phyloP scores from a whole-genome alignment of 352 stramenopile genomes.

The Thraustotheca clavata region DNA sequence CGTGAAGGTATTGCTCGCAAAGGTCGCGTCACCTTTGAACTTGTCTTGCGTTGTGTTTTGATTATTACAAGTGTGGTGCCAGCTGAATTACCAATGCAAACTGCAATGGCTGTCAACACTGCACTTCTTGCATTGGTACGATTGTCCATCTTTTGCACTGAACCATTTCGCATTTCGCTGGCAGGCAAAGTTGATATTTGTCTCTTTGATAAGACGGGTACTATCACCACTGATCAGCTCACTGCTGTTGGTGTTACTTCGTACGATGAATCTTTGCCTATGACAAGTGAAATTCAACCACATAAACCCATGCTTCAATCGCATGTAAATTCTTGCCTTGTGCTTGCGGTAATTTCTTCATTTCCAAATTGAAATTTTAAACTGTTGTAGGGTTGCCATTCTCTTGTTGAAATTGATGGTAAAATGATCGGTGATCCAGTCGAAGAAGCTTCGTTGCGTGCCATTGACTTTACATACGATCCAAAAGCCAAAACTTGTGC shows the following conservation, averaged over 20 bases:
- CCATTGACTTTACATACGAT: slow-evolving; percentile 92
- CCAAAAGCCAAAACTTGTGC: slow-evolving; percentile 58
- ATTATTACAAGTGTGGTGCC: slow-evolving; percentile 99
- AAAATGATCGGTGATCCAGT: slow-evolving; percentile 96
- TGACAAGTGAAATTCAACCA: slow-evolving; percentile 14
- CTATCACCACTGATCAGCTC: slow-evolving; percentile 95
- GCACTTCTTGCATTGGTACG: slow-evolving; percentile 93
- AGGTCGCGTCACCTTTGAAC: slow-evolving; percentile 92
- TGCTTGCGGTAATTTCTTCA: slow-evolving; percentile 38
- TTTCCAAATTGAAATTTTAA: slow-evolving; percentile 27
- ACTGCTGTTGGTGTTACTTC: slow-evolving; percentile 89
- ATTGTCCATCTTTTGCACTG: slow-evolving; percentile 96
- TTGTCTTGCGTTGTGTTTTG: slow-evolving; percentile 96
- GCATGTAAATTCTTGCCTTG: slow-evolving; percentile 70
- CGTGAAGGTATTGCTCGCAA: slow-evolving; percentile 77
- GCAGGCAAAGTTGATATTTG: slow-evolving; percentile 95
- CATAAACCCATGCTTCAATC: slow-evolving; percentile 57
- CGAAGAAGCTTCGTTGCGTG: slow-evolving; percentile 94
- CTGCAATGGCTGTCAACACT: slow-evolving; percentile 95
- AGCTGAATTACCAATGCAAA: slow-evolving; percentile 97
- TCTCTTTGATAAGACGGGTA: slow-evolving; percentile 99
- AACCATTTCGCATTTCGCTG: slow-evolving; percentile 97
- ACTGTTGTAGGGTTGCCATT: slow-evolving; percentile 84
- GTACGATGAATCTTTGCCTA: slow-evolving; percentile 41
- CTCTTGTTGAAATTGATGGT: slow-evolving; percentile 95